Evolutionary conservation across 768 basidiomycete genomes (phyloP).

Genomic region (Mrakia frigida): DNA sequence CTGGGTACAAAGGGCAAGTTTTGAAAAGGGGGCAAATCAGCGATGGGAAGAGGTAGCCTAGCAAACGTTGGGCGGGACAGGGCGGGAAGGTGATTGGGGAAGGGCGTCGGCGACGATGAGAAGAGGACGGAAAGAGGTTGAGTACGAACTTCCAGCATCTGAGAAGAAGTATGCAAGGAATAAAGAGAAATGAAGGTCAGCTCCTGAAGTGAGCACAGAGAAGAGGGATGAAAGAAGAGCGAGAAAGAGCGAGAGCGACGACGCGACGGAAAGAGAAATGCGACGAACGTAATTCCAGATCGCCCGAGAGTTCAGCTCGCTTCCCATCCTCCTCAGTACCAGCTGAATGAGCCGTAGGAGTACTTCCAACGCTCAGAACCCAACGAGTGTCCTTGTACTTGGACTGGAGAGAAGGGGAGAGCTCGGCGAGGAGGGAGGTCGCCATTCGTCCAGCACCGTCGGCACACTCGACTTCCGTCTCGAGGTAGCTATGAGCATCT

Average conservation of each 20-base stretch:
- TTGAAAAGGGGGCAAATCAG: too few species aligned
- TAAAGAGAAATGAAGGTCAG: background rate
- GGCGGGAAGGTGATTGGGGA: too few species aligned
- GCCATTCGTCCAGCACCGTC: slow-evolving; percentile 55
- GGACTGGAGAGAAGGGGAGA: slow-evolving; percentile 44
- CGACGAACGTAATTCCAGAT: slow-evolving; percentile 65
- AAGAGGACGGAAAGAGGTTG: background rate
- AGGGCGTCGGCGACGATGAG: background rate
- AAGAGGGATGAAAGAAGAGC: too few species aligned
- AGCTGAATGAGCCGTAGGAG: slow-evolving; percentile 77
- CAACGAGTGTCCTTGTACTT: slow-evolving; percentile 50
- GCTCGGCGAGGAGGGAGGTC: slow-evolving; percentile 50
- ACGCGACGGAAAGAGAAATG: background rate
- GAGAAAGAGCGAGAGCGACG: background rate
- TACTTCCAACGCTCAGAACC: slow-evolving; percentile 76
- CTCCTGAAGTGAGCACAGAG: background rate
- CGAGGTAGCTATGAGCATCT: slow-evolving; percentile 62
- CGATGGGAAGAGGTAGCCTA: too few species aligned
- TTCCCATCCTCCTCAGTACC: slow-evolving; percentile 46
- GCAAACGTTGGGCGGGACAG: too few species aligned
- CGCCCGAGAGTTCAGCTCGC: slow-evolving; percentile 54
- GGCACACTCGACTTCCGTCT: slow-evolving; percentile 64
- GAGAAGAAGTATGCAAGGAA: background rate
- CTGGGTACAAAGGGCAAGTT: slow-evolving; percentile 42
- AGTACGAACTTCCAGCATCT: background rate